Evolutionary conservation across 1,284 basidiomycete species (phyloP).

Genomic region (Leccinum huronense): DNA sequence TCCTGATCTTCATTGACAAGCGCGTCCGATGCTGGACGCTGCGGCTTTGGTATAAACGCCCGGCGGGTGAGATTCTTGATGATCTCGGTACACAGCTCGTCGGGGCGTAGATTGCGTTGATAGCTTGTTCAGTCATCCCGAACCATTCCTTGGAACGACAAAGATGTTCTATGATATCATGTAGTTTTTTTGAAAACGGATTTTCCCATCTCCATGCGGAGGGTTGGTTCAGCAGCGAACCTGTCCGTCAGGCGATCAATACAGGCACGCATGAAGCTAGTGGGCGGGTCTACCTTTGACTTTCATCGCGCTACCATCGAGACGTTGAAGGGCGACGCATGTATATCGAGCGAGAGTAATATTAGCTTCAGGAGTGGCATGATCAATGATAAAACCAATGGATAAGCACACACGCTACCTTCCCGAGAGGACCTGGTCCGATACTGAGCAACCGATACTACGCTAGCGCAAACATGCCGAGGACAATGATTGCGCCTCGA

Average conservation of each 20-base stretch:
- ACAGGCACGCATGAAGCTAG: neutral
- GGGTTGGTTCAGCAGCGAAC: conserved; percentile 86
- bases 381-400: conserved; percentile 2
- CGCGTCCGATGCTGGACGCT: conserved; percentile 16
- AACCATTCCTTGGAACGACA: conserved; percentile 93
- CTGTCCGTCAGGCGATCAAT: conserved; percentile 37
- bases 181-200: conserved; percentile 80
- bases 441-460: conserved; percentile 86
- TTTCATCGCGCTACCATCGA: conserved; percentile 95
- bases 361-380: conserved; percentile 57
- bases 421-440: conserved; percentile 85
- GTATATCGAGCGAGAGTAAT: conserved; percentile 91
- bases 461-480: conserved; percentile 95
- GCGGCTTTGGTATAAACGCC: conserved; percentile 57
- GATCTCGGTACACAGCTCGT: conserved; percentile 78
- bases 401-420: conserved; percentile 44
- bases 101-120: conserved; percentile 98
- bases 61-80: conserved; percentile 78
- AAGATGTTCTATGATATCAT: conserved; percentile 74
- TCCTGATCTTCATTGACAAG: conserved; percentile 35
- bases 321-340: conserved; percentile 87
- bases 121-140: conserved; percentile 91
- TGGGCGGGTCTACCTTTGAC: conserved; percentile 70
- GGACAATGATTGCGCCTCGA: conserved; percentile 89
- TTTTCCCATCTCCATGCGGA: conserved; percentile 87